phyloP scores from a whole-genome alignment of 1,284 basidiomycete genomes.

The Boletus sp. region DNA sequence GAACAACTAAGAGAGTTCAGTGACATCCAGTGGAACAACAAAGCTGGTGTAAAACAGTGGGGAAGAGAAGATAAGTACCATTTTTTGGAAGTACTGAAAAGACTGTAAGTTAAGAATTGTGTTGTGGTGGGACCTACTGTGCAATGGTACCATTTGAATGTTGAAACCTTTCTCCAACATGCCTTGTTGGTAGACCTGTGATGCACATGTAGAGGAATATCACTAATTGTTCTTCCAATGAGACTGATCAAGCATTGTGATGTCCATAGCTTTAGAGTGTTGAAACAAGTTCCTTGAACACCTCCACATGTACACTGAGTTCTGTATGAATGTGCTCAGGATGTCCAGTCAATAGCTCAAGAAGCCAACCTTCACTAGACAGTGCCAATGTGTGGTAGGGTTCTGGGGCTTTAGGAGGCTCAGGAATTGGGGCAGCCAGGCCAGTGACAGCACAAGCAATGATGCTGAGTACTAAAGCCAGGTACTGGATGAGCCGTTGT shows the following conservation, averaged over 20 bases:
- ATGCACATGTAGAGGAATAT: slow-evolving; percentile 1
- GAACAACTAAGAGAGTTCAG: background rate
- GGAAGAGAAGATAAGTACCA: background rate
- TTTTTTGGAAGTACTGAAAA: background rate
- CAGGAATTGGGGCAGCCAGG: no score
- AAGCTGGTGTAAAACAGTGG: background rate
- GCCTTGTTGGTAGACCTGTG: background rate
- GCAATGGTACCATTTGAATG: background rate
- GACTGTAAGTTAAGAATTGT: no score
- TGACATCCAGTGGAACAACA: no score
- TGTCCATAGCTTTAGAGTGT: background rate
- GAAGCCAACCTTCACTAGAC: no score
- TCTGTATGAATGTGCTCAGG: background rate
- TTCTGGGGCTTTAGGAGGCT: no score
- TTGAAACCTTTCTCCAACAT: background rate
- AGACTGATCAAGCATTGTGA: background rate
- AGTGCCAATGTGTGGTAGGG: no score
- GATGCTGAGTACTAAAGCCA: no score
- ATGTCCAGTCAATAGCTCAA: background rate
- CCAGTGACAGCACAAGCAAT: no score
- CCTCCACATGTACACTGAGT: no score
- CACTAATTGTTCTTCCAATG: background rate
- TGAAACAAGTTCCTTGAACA: background rate
- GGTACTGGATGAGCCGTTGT: no score
- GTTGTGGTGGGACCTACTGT: background rate